Evolutionary conservation across 441 rosid species (phyloP).

Genomic region (Aquilaria agallochum): DNA sequence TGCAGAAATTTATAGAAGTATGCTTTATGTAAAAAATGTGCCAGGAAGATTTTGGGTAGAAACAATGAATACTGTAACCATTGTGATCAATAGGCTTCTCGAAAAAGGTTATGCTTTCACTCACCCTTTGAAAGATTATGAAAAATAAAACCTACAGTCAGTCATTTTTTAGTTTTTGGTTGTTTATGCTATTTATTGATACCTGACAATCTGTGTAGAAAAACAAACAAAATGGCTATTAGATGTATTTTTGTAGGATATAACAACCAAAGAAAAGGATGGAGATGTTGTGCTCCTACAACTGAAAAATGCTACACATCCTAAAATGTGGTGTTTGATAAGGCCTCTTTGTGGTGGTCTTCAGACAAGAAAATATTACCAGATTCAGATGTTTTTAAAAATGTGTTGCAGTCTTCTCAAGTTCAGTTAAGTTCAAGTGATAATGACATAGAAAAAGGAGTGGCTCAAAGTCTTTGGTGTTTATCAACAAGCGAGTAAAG

Average conservation of each 20-base stretch:
- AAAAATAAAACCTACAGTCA: conserved; percentile 1
- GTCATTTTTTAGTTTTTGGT: conserved; percentile 6
- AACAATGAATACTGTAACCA: neutral
- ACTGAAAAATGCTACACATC: neutral
- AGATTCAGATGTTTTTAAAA: neutral
- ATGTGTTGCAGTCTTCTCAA: neutral
- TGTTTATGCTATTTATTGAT: conserved; percentile 10
- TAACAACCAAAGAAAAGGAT: conserved; percentile 7
- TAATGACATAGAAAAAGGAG: neutral
- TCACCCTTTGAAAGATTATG: conserved; percentile 11
- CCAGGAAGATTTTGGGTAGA: neutral
- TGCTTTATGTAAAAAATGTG: conserved; percentile 7
- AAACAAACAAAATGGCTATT: conserved; percentile 9
- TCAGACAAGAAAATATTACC: neutral
- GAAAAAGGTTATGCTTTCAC: neutral
- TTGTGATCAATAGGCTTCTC: conserved; percentile 5
- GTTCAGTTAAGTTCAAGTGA: neutral
- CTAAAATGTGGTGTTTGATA: conserved; percentile 5
- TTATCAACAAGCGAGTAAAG: neutral
- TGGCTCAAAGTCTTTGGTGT: neutral
- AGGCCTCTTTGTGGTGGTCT: conserved; percentile 9
- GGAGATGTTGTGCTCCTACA: conserved; percentile 7
- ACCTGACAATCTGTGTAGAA: neutral
- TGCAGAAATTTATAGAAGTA: neutral
- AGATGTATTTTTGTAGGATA: conserved; percentile 8